These are phyloP conservation scores for Dendrobium chrysotoxum DNA, from an alignment of 106 monocot genomes.

Conservation along the genomic window DNA sequence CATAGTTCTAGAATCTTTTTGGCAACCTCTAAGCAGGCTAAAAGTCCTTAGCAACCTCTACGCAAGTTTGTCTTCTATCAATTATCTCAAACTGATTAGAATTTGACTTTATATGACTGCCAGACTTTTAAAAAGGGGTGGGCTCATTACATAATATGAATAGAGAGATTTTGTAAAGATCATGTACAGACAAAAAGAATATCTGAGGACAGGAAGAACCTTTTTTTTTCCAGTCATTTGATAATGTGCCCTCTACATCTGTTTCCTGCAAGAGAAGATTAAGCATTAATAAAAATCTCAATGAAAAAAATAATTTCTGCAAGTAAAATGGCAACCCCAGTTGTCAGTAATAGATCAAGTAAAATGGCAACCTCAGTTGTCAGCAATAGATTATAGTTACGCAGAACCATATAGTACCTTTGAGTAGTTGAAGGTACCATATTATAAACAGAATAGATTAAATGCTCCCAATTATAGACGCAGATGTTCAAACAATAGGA, in stretches of 20 bases:
- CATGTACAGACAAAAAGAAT: not conserved
- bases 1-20: not conserved
- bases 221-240: conserved; percentile 39
- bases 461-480: not conserved
- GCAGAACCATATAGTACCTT: not conserved
- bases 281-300: not conserved
- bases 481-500: not conserved
- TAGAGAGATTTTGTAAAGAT: not conserved
- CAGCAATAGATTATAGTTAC: not conserved
- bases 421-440: not conserved
- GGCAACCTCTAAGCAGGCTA: not conserved
- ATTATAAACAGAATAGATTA: not conserved
- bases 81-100: not conserved
- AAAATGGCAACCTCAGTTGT: not conserved
- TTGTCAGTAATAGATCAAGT: not conserved
- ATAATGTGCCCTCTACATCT: conserved; percentile 15
- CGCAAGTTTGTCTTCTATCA: not conserved
- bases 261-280: conserved; percentile 27
- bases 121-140: not conserved
- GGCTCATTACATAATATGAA: not conserved
- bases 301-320: not conserved
- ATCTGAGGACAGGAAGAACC: conserved; percentile 23
- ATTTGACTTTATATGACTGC: not conserved
- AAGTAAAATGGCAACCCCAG: not conserved
- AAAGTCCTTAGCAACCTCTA: not conserved